These are phyloP conservation scores for Entoloma clypeatum DNA, from an alignment of 1,284 basidiomycete genomes.

Conservation along the genomic window DNA sequence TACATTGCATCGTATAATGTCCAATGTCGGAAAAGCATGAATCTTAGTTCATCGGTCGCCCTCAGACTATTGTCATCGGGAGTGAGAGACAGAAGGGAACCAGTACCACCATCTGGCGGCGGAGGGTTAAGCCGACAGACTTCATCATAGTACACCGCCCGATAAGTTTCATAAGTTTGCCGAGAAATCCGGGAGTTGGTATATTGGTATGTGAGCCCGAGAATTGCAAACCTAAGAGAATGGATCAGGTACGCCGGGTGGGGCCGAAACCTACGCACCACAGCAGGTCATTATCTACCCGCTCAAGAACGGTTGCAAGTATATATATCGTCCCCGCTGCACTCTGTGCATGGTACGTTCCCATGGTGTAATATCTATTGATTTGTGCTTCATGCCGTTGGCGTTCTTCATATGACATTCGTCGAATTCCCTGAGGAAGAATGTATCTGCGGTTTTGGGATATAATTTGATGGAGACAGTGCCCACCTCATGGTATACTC, in stretches of 20 bases:
- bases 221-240: conserved; percentile 77
- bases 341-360: conserved; percentile 87
- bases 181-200: conserved; percentile 84
- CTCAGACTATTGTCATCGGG: conserved; percentile 83
- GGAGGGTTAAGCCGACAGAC: conserved; percentile 83
- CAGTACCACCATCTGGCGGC: conserved; percentile 33
- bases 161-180: conserved; percentile 79
- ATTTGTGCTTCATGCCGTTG: conserved; percentile 59
- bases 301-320: conserved; percentile 84
- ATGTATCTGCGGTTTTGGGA: background rate
- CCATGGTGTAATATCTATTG: conserved; percentile 81
- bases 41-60: conserved; percentile 83
- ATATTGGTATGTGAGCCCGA: conserved; percentile 94
- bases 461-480: background rate
- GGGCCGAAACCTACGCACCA: conserved; percentile 53
- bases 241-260: background rate
- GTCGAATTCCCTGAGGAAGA: conserved; percentile 29
- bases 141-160: conserved; percentile 80
- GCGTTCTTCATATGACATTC: conserved; percentile 69
- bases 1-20: conserved; percentile 97
- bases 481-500: conserved; percentile 44
- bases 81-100: conserved; percentile 50
- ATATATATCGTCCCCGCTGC: conserved; percentile 88
- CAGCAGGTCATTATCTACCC: conserved; percentile 89
- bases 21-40: conserved; percentile 97